Evolutionary conservation across 2,329 filamentous ascomycete genomes (phyloP).

Genomic region (Xylariaceae sp.): DNA sequence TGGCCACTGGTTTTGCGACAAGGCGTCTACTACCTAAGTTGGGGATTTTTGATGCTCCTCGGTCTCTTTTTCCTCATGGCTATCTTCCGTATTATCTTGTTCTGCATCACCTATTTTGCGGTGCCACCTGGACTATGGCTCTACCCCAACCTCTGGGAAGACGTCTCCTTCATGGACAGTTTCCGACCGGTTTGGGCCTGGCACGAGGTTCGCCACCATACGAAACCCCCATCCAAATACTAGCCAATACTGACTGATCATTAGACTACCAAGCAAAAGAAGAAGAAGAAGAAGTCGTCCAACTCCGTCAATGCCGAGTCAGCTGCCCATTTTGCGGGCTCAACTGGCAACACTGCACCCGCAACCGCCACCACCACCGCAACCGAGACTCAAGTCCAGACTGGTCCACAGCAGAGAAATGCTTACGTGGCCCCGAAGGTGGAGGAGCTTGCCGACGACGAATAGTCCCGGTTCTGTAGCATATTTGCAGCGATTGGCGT

Average conservation of each 20-base stretch:
- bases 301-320: conserved; percentile 39
- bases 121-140: conserved; percentile 92
- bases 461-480: conserved; percentile 38
- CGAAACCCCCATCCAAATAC: conserved; percentile 13
- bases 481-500: conserved; percentile 34
- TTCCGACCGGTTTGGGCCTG: conserved; percentile 97
- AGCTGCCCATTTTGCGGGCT: conserved; percentile 50
- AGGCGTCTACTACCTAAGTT: conserved; percentile 96
- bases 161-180: conserved; percentile 96
- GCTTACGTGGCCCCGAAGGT: conserved; percentile 56
- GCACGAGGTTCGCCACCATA: conserved; percentile 74
- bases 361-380: conserved; percentile 60
- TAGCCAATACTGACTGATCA: conserved; percentile 9
- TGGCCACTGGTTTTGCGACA: conserved; percentile 91
- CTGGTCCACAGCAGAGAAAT: conserved; percentile 40
- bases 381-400: conserved; percentile 57
- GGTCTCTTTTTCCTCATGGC: conserved; percentile 97
- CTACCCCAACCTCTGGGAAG: conserved; percentile 96
- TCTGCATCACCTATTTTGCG: conserved; percentile 87
- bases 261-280: conserved; percentile 45
- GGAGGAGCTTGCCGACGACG: conserved; percentile 55
- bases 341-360: conserved; percentile 56
- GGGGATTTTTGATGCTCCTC: conserved; percentile 86
- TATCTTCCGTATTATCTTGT: conserved; percentile 93
- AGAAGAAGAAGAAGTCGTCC: conserved; percentile 63